A percentile compares a stretch with the other conserved stretches of the same genome.
These are phyloP conservation scores for Chaetomium sp. DNA, from an alignment of 2,329 filamentous ascomycete species.

Conservation along the genomic window DNA sequence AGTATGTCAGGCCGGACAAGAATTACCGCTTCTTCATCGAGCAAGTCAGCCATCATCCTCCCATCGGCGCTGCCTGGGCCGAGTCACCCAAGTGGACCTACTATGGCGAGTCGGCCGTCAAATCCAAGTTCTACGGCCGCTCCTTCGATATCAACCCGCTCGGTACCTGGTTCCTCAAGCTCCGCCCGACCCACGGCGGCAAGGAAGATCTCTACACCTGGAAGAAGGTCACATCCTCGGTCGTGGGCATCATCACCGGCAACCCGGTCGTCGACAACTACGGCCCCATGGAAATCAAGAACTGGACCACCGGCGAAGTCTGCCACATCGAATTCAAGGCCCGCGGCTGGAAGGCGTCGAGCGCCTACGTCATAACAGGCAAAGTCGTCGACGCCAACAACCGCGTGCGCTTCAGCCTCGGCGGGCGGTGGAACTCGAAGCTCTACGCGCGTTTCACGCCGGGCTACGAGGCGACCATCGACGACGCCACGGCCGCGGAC, in stretches of 20 bases:
- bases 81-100: conserved; percentile 96
- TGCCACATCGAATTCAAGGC: conserved; percentile 90
- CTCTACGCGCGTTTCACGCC: conserved; percentile 92
- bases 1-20: conserved; percentile 94
- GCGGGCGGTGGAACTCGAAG: conserved; percentile 96
- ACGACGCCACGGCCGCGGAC: conserved; percentile 43
- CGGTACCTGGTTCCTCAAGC: conserved; percentile 92
- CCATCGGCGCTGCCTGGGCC: conserved; percentile 88
- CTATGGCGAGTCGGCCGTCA: conserved; percentile 92
- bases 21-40: conserved; percentile 98
- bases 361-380: conserved; percentile 84
- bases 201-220: conserved; percentile 92
- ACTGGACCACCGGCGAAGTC: conserved; percentile 93
- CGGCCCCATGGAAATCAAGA: conserved; percentile 94
- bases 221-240: conserved; percentile 97
- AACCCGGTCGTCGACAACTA: conserved; percentile 98
- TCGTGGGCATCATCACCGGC: conserved; percentile 97
- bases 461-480: conserved; percentile 77
- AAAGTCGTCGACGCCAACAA: conserved; percentile 80
- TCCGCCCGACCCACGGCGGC: conserved; percentile 74
- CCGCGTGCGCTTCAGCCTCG: conserved; percentile 84
- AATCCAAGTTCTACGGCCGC: conserved; percentile 96
- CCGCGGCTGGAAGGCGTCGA: conserved; percentile 92
- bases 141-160: conserved; percentile 96
- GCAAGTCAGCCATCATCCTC: conserved; percentile 96